phyloP scores from a whole-genome alignment of 768 basidiomycete species.

The Leccinum broughii region DNA sequence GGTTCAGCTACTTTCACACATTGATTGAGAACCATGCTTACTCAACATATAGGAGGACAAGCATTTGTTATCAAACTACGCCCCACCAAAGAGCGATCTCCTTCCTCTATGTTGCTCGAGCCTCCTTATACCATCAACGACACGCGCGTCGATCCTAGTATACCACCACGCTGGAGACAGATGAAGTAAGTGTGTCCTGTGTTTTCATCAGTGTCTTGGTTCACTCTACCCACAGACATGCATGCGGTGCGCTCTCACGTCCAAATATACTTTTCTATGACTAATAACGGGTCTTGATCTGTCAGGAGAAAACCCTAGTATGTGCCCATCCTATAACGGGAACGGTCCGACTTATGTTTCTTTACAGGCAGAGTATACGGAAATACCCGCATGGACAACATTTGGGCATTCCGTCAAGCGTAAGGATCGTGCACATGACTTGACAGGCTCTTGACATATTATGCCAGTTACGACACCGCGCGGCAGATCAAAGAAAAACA shows the following conservation, averaged over 20 bases:
- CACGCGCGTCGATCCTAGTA: constrained; percentile 37
- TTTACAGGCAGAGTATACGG: constrained; percentile 29
- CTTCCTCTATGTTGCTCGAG: constrained; percentile 82
- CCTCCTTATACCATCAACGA: constrained; percentile 67
- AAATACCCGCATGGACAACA: constrained; percentile 46
- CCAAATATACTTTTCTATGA: neutral
- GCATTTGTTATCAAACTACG: constrained; percentile 87
- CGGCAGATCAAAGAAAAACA: constrained; percentile 53
- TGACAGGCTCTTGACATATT: neutral
- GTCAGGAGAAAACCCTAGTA: constrained; percentile 51
- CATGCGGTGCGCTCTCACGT: constrained; percentile 46
- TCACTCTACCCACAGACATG: constrained; percentile 43
- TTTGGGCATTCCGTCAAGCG: constrained; percentile 57
- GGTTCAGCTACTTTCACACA: constrained; percentile 43
- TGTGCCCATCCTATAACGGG: neutral
- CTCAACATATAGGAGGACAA: constrained; percentile 64
- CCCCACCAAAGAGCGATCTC: constrained; percentile 70
- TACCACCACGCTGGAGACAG: constrained; percentile 70
- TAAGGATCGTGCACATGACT: constrained; percentile 15
- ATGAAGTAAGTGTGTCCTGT: constrained; percentile 58
- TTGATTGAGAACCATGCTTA: constrained; percentile 9
- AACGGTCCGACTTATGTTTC: constrained; percentile 2
- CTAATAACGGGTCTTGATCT: constrained; percentile 2
- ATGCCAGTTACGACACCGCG: constrained; percentile 50
- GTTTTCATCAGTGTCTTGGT: neutral